Evolutionary conservation across 169 alveolate genomes (phyloP), one percentile per base, ranked within the genome.

Genomic region (Babesia divergens): DNA sequence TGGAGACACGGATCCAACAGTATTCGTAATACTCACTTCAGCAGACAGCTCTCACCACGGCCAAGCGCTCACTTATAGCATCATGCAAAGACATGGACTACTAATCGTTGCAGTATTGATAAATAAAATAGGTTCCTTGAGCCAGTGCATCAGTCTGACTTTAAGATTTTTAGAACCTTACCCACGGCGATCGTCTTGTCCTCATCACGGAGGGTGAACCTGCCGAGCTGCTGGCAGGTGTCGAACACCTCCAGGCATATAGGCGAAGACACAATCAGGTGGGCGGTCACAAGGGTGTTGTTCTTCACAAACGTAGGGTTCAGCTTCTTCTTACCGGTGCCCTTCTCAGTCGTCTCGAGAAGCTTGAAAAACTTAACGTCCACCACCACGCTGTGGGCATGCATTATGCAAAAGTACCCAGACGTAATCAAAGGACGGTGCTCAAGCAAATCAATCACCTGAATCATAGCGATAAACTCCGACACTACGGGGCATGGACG

Each of bases 201-300:
- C 77, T 96, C 98, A 43, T 95, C 99, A 46, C 99, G 87, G 50
- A 97, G 89, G 18, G 99, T 95, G 89, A 97, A 95, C 65, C 99
- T 87, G 9, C 98, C 99, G 35, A 97, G 77, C 67, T 94, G 97
- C 32, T 95, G 92, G 31, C 95, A 68, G 26, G 58, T 82, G 43
- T 85, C 91, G 81, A 89, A 97, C 46, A 90, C 93, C 76, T 96
- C 99, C 71, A 96, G 64, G 55, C 98, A 94, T 32, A 93, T 84
- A 16, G 96, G 94, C 35, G 93, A 74, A 11, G 90, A 74, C 46
- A 94, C 76, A 88, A 80, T 86, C 89, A 66, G 74, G 58, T 44
- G 94, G 51, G 81, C 96, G 49, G 91, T 92, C 65, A 84, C 89
- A 85, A 87, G 93, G 74, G 87, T 86, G 68, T 76, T 90, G 69